Evolutionary conservation across 441 rosid species (phyloP), one percentile per base, ranked within the genome.

Genomic region (Macaranga tanarius): DNA sequence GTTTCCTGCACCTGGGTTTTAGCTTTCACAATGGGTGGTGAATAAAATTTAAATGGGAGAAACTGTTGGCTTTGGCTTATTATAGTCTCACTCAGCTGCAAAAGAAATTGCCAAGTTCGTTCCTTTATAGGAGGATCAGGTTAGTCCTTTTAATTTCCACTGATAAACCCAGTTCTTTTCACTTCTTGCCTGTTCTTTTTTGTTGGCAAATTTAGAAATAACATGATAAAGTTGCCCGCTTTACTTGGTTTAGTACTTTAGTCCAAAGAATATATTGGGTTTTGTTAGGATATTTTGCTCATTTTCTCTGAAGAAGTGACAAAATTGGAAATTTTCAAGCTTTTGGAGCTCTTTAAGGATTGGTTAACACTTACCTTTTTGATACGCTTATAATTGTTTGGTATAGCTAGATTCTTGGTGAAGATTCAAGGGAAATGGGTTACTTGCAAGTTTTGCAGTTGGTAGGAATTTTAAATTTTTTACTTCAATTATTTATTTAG

Each of bases 371-470:
- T 52, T 44, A 31, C 71, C 66, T 65, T 50, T 42, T 62, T 25
- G 20, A 38, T 65, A 16, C 47, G 61, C 69, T 65, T 72, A 61
- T 70, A 67, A 48, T 71, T 54, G 52, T 26, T 65, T 31, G 13
- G 40, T 75, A 40, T 17, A 72, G 45, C 58, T 72, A 26, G 77
- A 74, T 82, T 78, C 68, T 81, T 58, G 74, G 42, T 70, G 83
- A 83, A 79, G 86, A 83, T 80, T 84, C 84, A 68, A 80, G 78
- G 77, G 73, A 73, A 75, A 67, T 52, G 52, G 70, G 48, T 74
- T 76, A 80, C 75, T 80, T 55, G 67, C 45, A 45, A 60, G 55
- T 28, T 38, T 50, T 73, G 74, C 66, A 28, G 68, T 75, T 54
- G 69, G 67, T 73, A 47, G 72, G 10, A 55, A 38, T 38, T 71